phyloP scores from a whole-genome alignment of 768 basidiomycete genomes.

The Pisolithus tinctorius region DNA sequence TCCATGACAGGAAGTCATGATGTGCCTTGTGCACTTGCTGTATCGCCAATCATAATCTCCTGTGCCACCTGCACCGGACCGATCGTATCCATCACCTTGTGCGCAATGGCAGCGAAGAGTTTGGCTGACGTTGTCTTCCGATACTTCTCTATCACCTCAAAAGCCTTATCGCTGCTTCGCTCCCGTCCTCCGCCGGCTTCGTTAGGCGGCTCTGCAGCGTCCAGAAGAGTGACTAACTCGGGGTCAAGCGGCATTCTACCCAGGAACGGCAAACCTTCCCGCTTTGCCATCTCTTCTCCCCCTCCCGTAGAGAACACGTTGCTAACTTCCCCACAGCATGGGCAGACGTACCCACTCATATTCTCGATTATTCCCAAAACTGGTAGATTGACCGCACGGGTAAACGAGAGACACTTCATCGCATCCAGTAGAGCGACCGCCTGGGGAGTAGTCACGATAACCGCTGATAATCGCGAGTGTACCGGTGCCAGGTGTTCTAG shows the following conservation, averaged over 20 bases:
- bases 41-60: not conserved
- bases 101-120: constrained; percentile 58
- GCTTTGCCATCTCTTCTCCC: constrained; percentile 79
- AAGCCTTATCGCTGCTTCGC: constrained; percentile 27
- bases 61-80: constrained; percentile 7
- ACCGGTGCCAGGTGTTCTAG: constrained; percentile 89
- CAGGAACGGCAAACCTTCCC: constrained; percentile 68
- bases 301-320: constrained; percentile 94
- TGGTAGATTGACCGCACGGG: constrained; percentile 77
- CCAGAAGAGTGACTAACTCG: constrained; percentile 79
- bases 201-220: constrained; percentile 44
- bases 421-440: constrained; percentile 93
- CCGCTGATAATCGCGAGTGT: constrained; percentile 67
- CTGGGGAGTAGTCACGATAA: constrained; percentile 97
- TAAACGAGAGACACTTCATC: constrained; percentile 95
- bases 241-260: constrained; percentile 92
- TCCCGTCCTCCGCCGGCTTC: constrained; percentile 12
- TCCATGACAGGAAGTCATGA: no score
- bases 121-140: constrained; percentile 58
- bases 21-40: not conserved
- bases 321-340: constrained; percentile 92
- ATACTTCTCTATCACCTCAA: constrained; percentile 57
- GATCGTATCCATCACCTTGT: constrained; percentile 32
- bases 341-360: constrained; percentile 98
- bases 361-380: constrained; percentile 94